Base-by-base conservation (phyloP, 371 early-diverging fungal species). In the Vairimorpha necatrix region DNA sequence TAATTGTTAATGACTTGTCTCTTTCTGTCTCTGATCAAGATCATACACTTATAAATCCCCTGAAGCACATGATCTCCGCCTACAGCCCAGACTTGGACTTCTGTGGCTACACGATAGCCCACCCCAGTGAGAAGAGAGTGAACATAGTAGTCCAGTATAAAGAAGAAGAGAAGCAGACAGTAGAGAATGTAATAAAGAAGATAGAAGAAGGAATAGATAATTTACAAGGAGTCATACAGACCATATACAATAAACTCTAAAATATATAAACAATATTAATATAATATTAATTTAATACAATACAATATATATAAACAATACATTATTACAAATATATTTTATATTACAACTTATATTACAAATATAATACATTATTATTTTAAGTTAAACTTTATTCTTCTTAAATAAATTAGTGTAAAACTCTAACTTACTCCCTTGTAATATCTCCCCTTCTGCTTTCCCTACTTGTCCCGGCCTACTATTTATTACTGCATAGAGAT, bases 381-480 rank as follows among this genome's bases (percentile, higher is more conserved):
- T n/a, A n/a, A 67, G 26, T 48, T 67, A 42, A 30, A 67, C 32
- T 34, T 89, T 89, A 81, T 87, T 87, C 82, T 84, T 83, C 89
- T 91, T 92, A 86, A 94, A 88, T 89, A 91, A 92, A 81, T 89
- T 88, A 84, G 77, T 82, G 89, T 94, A 95, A 89, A 95, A 95
- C 62, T 92, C 90, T 70, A 95, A 91, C 88, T 95, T 94, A 85
- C 93, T 92, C 80, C 98, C 98, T 87, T 99, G 98, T 63, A 99
- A 89, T 80, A 99, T 91, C 89, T 95, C 93, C 69, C 99, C 99
- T 86, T 96, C 96, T 78, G 90, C 89, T 83, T 92, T 92, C 81
- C 99, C 99, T 80, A 90, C 90, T 89, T 99, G 98, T 80, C 99
- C 99, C 39, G 98, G 99, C 84, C 98, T 93, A 77, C 96, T 94